Evolutionary conservation across 2,329 filamentous ascomycete species (phyloP).

Genomic region (Chaetomiaceae sp.): DNA sequence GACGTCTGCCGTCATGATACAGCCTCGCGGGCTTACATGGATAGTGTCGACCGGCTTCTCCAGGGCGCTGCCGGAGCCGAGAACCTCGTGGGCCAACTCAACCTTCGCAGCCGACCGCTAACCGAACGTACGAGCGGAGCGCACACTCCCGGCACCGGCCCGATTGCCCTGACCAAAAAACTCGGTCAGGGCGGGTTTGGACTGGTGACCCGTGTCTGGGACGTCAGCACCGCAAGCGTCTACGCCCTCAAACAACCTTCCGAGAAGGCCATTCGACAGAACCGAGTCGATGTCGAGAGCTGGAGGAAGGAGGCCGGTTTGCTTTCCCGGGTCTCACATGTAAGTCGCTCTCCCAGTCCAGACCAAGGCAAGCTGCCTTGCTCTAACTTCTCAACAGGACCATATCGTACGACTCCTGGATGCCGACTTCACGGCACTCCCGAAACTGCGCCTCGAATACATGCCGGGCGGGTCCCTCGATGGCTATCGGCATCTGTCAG

Average conservation of each 20-base stretch:
- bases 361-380: not conserved
- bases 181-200: slow-evolving; percentile 3
- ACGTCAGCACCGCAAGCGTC: slow-evolving; percentile 7
- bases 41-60: slow-evolving; percentile 5
- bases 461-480: not conserved
- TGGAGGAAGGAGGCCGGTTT: slow-evolving; percentile 3
- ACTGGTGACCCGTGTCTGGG: not conserved
- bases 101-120: not conserved
- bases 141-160: slow-evolving; percentile 2
- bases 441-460: not conserved
- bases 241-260: slow-evolving; percentile 3
- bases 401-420: slow-evolving; percentile 1
- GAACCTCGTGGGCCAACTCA: not conserved
- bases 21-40: not conserved
- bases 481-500: not conserved
- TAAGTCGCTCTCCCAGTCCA: not conserved
- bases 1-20: not conserved
- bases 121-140: slow-evolving; percentile 1
- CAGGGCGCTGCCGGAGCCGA: not conserved
- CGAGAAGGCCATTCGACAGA: not conserved
- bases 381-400: not conserved
- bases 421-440: not conserved
- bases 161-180: not conserved
- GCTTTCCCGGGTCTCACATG: not conserved
- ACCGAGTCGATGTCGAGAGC: not conserved